Conservation (phyloP, 2,329 filamentous ascomycete species). For the Lasiodiplodia sp. region DNA sequence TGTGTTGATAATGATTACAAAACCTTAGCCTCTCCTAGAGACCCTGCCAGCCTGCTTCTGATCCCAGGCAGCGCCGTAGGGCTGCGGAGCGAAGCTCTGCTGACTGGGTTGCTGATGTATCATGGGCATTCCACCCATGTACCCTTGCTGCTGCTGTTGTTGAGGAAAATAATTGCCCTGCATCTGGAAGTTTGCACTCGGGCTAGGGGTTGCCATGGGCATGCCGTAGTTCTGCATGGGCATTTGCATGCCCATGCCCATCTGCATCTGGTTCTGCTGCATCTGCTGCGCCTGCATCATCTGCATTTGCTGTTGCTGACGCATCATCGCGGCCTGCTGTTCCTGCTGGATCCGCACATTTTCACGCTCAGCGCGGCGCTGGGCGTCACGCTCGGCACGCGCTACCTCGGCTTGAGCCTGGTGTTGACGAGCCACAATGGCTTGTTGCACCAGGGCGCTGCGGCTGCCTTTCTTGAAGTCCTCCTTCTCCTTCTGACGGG, state of each 20-base stretch:
- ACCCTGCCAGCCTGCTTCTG: conserved; percentile 14
- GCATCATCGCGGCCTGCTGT: conserved; percentile 30
- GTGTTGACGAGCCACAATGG: conserved; percentile 65
- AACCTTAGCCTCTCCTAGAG: neutral
- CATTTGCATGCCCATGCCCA: conserved; percentile 27
- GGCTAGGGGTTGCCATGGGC: conserved; percentile 5
- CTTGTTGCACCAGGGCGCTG: conserved; percentile 75
- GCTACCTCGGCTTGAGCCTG: conserved; percentile 60
- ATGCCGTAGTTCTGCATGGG: conserved; percentile 26
- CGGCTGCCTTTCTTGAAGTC: conserved; percentile 72
- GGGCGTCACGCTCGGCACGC: conserved; percentile 48
- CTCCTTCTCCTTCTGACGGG: conserved; percentile 78
- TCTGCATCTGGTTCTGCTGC: conserved; percentile 25
- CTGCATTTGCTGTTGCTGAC: conserved; percentile 32
- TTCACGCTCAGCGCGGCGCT: conserved; percentile 39
- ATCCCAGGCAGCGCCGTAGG: conserved; percentile 29
- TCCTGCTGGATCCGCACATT: conserved; percentile 41
- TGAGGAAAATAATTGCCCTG: conserved; percentile 24
- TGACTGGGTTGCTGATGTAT: conserved; percentile 17
- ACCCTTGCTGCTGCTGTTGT: conserved; percentile 15
- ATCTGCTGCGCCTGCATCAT: conserved; percentile 27
- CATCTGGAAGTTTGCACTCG: conserved; percentile 8
- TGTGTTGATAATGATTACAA: neutral
- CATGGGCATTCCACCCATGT: conserved; percentile 19
- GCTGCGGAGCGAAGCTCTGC: conserved; percentile 19